Percentiles rank a stretch among this genome's conserved stretches.
Conservation (phyloP, 495 filamentous ascomycete species). For the Tuber indicum region DNA sequence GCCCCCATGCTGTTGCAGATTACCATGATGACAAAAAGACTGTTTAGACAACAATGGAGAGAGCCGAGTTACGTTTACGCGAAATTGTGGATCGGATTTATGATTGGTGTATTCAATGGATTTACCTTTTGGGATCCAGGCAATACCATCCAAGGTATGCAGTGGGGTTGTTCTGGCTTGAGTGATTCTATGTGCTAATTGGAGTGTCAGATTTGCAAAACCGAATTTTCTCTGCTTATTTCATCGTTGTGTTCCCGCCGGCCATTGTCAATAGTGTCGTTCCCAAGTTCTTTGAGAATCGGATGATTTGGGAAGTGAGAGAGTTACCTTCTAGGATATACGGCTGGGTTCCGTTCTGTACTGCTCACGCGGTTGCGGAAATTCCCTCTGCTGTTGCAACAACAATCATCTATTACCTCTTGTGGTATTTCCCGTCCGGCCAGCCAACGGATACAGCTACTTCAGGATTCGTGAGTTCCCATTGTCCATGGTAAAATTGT, state of each 20-base stretch:
- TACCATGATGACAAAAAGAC: conserved; percentile 53
- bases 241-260: conserved; percentile 68
- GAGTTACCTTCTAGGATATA: conserved; percentile 75
- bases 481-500: background rate
- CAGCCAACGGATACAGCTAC: conserved; percentile 58
- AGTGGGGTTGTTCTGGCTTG: background rate
- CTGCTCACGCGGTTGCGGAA: conserved; percentile 67
- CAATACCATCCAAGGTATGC: conserved; percentile 46
- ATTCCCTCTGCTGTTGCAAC: conserved; percentile 64
- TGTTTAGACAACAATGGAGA: conserved; percentile 63
- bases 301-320: conserved; percentile 65
- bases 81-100: conserved; percentile 60
- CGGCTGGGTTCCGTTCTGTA: conserved; percentile 74
- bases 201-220: conserved; percentile 62
- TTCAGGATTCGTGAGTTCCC: conserved; percentile 31
- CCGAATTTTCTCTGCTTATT: conserved; percentile 70
- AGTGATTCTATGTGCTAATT: background rate
- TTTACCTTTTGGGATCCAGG: conserved; percentile 80
- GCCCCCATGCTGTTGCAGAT: conserved; percentile 54
- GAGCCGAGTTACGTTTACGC: conserved; percentile 62
- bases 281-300: conserved; percentile 72
- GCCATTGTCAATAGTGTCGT: conserved; percentile 66
- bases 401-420: conserved; percentile 60
- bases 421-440: conserved; percentile 77
- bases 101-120: conserved; percentile 67